Base-by-base conservation (phyloP, 2,329 filamentous ascomycete species). In the Aureobasidium sp. region DNA sequence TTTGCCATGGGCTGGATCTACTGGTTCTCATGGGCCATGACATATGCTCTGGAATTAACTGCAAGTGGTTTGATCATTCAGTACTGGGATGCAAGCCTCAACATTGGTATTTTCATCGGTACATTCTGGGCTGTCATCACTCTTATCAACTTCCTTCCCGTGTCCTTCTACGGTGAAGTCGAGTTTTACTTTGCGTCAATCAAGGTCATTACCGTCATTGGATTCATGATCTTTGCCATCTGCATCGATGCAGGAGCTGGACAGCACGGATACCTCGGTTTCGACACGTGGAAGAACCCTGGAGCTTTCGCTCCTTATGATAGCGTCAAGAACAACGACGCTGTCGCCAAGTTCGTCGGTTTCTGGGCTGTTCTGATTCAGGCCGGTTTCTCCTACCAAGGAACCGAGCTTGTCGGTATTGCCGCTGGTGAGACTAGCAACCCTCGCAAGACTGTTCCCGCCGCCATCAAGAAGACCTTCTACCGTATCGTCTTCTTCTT, bases 221-320 rank as follows among this genome's bases (percentile, higher is more conserved):
- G 81, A 17, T 74, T 74, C 66, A 64, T 74, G 36, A 69, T 74
- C 63, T 72, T 79, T 61, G 76, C 72, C 20, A 69, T 77, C 72
- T 71, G 77, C 70, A 76, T 68, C 65, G 70, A 72, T 55, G 71
- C 71, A 20, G 72, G 71, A 41, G 77, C 75, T 0, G 74, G 82
- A 62, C 70, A 79, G 64, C 73, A 79, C 67, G 81, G 83, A 42
- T 85, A 87, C 70, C 79, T 87, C 23, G 85, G 86, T 34, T 84
- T 82, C 48, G 78, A 81, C 53, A 86, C 82, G 72, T 73, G 72
- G 70, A 65, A 83, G 57, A 61, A 67, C 36, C 70, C 71, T 23
- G 71, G 71, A 23, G 71, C 71, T 5, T 82, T 82, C 67, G 68
- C 68, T 12, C 3, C 34, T 26, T 70, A 72, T n/a, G n/a, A n/a